A percentile compares a stretch with the other conserved stretches of the same genome.
phyloP scores from a whole-genome alignment of 2,329 filamentous ascomycete species.

The Apiospora phragmitis region DNA sequence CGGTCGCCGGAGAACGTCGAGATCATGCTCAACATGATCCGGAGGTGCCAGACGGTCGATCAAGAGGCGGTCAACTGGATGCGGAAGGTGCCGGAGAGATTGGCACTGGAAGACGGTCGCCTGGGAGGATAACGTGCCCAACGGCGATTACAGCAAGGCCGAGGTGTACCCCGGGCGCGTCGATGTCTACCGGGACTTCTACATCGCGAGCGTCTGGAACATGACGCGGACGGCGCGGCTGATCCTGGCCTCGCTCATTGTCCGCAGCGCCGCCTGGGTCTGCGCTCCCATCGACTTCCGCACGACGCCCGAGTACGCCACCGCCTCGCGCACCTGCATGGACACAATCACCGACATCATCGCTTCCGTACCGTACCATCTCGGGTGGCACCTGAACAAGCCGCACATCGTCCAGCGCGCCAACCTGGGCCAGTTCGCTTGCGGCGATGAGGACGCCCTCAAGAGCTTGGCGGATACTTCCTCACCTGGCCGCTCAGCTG shows the following conservation, averaged over 20 bases:
- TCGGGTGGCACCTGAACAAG: conserved; percentile 57
- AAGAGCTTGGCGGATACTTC: conserved; percentile 60
- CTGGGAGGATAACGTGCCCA: conserved; percentile 56
- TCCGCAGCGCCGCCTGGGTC: conserved; percentile 62
- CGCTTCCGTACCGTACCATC: conserved; percentile 60
- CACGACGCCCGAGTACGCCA: conserved; percentile 62
- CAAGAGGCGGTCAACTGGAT: conserved; percentile 54
- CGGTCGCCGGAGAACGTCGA: conserved; percentile 52
- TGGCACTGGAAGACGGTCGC: conserved; percentile 55
- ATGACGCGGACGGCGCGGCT: conserved; percentile 54
- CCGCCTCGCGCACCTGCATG: conserved; percentile 49
- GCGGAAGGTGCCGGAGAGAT: conserved; percentile 45
- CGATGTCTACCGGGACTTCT: conserved; percentile 60
- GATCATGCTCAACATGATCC: conserved; percentile 52
- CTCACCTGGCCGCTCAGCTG: conserved; percentile 59
- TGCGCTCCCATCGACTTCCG: conserved; percentile 62
- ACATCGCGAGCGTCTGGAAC: conserved; percentile 60
- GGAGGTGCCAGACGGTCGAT: conserved; percentile 52
- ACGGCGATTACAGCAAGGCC: conserved; percentile 51
- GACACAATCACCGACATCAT: conserved; percentile 60
- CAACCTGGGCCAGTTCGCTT: conserved; percentile 47
- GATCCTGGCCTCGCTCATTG: conserved; percentile 54
- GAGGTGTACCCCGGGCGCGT: conserved; percentile 62
- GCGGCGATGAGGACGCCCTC: conserved; percentile 48
- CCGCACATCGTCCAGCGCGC: conserved; percentile 40